phyloP scores from a whole-genome alignment of 1,284 basidiomycete species.

The Fereydounia khargensis region DNA sequence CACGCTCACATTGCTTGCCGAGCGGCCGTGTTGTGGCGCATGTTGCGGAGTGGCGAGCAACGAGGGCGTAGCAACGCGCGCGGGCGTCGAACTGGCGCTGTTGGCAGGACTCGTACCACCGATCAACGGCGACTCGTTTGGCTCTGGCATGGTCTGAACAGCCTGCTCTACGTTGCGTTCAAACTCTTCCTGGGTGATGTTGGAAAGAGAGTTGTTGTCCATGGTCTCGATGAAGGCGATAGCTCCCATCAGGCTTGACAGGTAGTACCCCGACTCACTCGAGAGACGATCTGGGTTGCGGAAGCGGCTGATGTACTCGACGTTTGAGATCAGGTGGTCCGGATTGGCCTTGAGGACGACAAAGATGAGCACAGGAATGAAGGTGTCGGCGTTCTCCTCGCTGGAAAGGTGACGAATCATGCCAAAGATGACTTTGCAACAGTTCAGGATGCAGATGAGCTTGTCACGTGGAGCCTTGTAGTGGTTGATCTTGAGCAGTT shows the following conservation, averaged over 20 bases:
- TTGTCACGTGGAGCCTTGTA: constrained; percentile 98
- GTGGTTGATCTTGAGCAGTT: constrained; percentile 88
- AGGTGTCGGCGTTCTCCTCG: constrained; percentile 69
- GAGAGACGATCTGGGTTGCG: constrained; percentile 82
- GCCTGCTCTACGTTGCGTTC: constrained; percentile 62
- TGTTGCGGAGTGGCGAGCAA: too few relatives aligned
- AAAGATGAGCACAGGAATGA: constrained; percentile 90
- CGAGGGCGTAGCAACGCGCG: background rate
- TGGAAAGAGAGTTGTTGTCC: constrained; percentile 88
- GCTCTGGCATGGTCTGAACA: constrained; percentile 22
- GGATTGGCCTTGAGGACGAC: constrained; percentile 92
- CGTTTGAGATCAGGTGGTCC: constrained; percentile 85
- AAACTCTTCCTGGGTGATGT: constrained; percentile 89
- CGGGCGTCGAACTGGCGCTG: constrained; percentile 1
- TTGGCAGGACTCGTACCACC: too few relatives aligned
- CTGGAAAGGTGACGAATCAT: constrained; percentile 75
- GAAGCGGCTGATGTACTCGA: constrained; percentile 88
- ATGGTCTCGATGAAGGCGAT: constrained; percentile 95
- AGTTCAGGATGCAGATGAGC: constrained; percentile 94
- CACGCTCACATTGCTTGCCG: constrained; percentile 24
- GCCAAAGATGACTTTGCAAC: constrained; percentile 98
- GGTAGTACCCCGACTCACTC: constrained; percentile 94
- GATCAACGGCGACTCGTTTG: constrained; percentile 7
- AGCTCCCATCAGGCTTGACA: constrained; percentile 76
- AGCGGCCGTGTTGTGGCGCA: constrained; percentile 18